A percentile compares a stretch with the other conserved stretches of the same genome.
Evolutionary conservation across 345 rosid genomes (phyloP).

Genomic region (Streptanthus diversifolius): DNA sequence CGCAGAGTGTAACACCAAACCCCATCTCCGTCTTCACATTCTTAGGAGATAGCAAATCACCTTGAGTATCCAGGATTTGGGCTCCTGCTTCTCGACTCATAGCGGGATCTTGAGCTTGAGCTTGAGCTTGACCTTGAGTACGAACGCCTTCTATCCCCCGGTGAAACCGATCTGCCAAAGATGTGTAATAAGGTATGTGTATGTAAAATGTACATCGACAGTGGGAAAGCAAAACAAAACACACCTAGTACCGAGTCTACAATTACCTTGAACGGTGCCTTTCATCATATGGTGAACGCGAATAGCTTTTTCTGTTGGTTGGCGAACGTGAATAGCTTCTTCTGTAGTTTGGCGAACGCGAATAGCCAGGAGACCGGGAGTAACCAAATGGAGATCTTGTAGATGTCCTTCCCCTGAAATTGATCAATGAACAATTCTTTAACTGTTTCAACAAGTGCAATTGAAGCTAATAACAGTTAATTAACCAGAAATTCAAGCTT

Average conservation of each 20-base stretch:
- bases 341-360: conserved; percentile 5
- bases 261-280: conserved; percentile 22
- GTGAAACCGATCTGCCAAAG: conserved; percentile 57
- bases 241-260: not conserved
- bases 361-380: conserved; percentile 54
- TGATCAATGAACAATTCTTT: not conserved
- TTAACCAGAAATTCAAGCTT: not conserved
- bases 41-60: conserved; percentile 25
- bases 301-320: not conserved
- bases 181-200: not conserved
- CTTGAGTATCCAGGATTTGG: conserved; percentile 37
- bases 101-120: conserved; percentile 61
- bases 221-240: not conserved
- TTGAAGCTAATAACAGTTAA: not conserved
- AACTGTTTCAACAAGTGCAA: not conserved
- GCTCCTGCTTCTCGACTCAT: conserved; percentile 47
- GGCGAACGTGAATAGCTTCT: not conserved
- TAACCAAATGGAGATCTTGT: conserved; percentile 50
- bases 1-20: not conserved
- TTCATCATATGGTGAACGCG: conserved; percentile 48
- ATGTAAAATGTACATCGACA: not conserved
- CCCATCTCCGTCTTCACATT: not conserved
- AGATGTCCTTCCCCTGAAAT: conserved; percentile 41
- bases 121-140: conserved; percentile 58
- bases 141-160: conserved; percentile 45